These are phyloP conservation scores for Ascochyta clinopodiicola DNA, from an alignment of 2,329 filamentous ascomycete species.

Conservation along the genomic window DNA sequence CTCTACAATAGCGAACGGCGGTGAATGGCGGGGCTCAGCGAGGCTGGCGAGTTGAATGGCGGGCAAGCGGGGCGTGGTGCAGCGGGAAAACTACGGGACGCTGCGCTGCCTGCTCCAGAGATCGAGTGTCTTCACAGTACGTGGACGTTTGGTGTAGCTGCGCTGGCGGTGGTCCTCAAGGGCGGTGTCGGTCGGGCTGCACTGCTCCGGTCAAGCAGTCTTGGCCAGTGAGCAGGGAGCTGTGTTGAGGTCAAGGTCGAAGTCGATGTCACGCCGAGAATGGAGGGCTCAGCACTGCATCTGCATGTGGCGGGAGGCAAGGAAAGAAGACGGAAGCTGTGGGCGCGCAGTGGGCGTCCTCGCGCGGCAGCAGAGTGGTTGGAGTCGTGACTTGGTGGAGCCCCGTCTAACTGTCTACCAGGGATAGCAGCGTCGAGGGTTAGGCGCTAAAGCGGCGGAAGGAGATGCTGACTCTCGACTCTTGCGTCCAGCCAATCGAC, in stretches of 20 bases:
- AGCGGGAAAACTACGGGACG: slow-evolving; percentile 4
- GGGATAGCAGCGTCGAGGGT: slow-evolving; percentile 12
- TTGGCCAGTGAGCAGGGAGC: slow-evolving; percentile 7
- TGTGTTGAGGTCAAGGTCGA: slow-evolving; percentile 3
- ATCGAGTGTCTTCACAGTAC: slow-evolving; percentile 2
- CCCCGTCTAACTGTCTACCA: slow-evolving; percentile 19
- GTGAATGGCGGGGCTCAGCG: slow-evolving; percentile 39
- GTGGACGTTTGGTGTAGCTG: slow-evolving; percentile 1
- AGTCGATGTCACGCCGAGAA: slow-evolving; percentile 20
- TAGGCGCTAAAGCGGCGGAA: slow-evolving; percentile 22
- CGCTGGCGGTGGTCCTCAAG: slow-evolving; percentile 15
- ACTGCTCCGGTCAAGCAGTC: slow-evolving; percentile 23
- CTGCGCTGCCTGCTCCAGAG: background rate
- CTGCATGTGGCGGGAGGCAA: slow-evolving; percentile 13
- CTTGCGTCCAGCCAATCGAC: slow-evolving; percentile 24
- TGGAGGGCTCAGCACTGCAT: slow-evolving; percentile 9
- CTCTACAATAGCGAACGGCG: slow-evolving; percentile 23
- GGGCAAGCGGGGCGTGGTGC: slow-evolving; percentile 17
- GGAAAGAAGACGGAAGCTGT: slow-evolving; percentile 3
- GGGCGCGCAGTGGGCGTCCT: slow-evolving; percentile 15
- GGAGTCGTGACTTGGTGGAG: slow-evolving; percentile 29
- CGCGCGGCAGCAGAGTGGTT: slow-evolving; percentile 22
- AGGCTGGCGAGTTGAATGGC: slow-evolving; percentile 9
- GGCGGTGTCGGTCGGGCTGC: slow-evolving; percentile 27
- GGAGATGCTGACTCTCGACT: slow-evolving; percentile 24